Evolutionary conservation across 257 asterid genomes (phyloP), one percentile per base, ranked within the genome.

Genomic region (Solanum bulbocastanum): DNA sequence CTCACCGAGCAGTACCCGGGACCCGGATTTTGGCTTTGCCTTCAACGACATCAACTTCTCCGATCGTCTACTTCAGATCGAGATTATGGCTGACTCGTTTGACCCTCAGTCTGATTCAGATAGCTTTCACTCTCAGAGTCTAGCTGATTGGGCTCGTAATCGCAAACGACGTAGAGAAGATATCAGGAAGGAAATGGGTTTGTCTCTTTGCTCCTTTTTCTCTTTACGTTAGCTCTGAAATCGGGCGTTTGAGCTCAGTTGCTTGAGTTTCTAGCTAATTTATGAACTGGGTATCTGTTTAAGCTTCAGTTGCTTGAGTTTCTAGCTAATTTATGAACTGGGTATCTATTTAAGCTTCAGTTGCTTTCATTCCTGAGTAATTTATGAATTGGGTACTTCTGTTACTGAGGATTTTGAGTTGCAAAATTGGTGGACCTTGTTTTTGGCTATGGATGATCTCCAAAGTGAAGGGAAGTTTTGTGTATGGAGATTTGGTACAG

Each of bases 11-110:
- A 87, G 84, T 78, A 86, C 78, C 78, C 90, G 90, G 8, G 92
- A 92, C 81, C 92, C 91, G 15, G 96, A 94, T 89, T 95, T 95
- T 87, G 97, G 91, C 18, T 94, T 94, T 88, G 98, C 96, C 65
- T 94, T 94, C 91, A 94, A 94, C 90, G 98, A 94, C 87, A 88
- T 93, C 89, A 93, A 92, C 72, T 93, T 94, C 76, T 93, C 96
- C 39, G 98, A 94, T 89, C 93, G 98, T 56, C 79, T 90, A 36
- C 93, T 94, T n/a, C 92, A 92, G 75, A 91, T 94, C 91, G 96
- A 94, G 92, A 92, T 94, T 42, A 74, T 89, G 44, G 87, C 90
- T 85, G 93, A 94, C 87, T 86, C 93, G 0, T 49, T 89, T 16
- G 96, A 91, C 32, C 62, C 87, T 23, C 87, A 60, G 12, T 83